Percentiles rank a stretch among this genome's conserved stretches.
Conservation (phyloP, 2,329 filamentous ascomycete genomes). For the Gaeumannomyces sp. region DNA sequence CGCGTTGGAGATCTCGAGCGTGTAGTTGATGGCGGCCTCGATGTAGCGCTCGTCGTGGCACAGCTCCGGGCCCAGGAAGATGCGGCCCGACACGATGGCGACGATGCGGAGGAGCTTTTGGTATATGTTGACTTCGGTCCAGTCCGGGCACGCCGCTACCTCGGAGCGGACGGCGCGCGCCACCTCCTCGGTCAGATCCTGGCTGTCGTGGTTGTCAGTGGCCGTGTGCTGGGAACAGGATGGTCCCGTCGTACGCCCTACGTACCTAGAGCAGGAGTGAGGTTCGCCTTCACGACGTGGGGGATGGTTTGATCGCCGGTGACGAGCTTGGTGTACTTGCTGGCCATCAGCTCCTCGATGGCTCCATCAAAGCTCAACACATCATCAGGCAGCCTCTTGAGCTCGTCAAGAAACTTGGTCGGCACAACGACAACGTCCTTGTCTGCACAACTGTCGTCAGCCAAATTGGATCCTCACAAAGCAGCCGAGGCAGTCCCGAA, state of each 20-base stretch:
- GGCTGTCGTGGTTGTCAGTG: slow-evolving; percentile 2
- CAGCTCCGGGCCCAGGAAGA: slow-evolving; percentile 42
- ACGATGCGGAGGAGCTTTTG: slow-evolving; percentile 37
- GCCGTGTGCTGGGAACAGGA: background rate
- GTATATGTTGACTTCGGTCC: slow-evolving; percentile 30
- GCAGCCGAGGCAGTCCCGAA: too few relatives aligned
- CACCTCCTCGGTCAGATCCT: slow-evolving; percentile 33
- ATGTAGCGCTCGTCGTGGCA: slow-evolving; percentile 39
- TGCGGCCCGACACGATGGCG: slow-evolving; percentile 37
- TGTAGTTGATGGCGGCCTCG: slow-evolving; percentile 41
- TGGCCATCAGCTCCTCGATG: slow-evolving; percentile 23
- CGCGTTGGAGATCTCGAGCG: slow-evolving; percentile 32
- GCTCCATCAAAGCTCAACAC: slow-evolving; percentile 25
- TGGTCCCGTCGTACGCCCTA: background rate
- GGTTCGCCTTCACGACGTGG: slow-evolving; percentile 24
- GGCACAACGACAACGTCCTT: slow-evolving; percentile 23
- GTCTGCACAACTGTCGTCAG: slow-evolving; percentile 12
- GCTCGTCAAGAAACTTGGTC: slow-evolving; percentile 24
- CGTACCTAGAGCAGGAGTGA: slow-evolving; percentile 29
- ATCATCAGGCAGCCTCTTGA: slow-evolving; percentile 26
- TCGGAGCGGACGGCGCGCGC: slow-evolving; percentile 25
- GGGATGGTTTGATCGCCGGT: slow-evolving; percentile 20
- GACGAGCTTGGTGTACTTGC: slow-evolving; percentile 28
- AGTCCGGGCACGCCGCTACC: slow-evolving; percentile 31
- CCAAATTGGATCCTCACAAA: background rate